These are phyloP conservation scores for Eucalyptus marginata DNA, from an alignment of 345 rosid species.

Conservation along the genomic window DNA sequence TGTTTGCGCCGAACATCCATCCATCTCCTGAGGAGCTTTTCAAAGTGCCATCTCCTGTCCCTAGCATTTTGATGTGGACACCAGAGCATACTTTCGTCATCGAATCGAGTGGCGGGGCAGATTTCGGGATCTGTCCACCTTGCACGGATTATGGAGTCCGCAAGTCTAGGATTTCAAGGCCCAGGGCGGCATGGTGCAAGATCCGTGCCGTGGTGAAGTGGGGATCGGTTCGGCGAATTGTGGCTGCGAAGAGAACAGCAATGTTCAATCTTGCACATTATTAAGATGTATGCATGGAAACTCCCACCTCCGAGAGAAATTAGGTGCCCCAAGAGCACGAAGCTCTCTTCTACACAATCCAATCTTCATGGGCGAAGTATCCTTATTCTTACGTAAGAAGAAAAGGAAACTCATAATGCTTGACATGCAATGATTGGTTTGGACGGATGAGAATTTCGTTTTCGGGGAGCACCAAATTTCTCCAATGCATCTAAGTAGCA, in stretches of 20 bases:
- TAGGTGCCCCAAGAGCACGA: not conserved
- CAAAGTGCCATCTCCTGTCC: not conserved
- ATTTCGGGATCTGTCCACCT: not conserved
- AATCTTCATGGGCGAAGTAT: not conserved
- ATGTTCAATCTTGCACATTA: not conserved
- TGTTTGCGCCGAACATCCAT: not conserved
- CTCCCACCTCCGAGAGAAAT: not conserved
- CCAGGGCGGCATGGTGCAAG: slow-evolving; percentile 58
- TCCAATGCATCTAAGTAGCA: not conserved
- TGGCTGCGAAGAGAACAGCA: slow-evolving; percentile 13
- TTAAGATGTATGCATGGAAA: not conserved
- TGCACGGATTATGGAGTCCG: not conserved
- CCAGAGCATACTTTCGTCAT: not conserved
- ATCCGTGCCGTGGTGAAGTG: slow-evolving; percentile 38
- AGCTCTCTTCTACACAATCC: not conserved
- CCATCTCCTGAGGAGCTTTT: not conserved
- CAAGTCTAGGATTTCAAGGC: slow-evolving; percentile 10
- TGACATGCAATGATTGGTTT: not conserved
- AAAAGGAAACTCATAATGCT: not conserved
- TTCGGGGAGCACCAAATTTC: not conserved
- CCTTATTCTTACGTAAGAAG: not conserved
- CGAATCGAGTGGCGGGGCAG: slow-evolving; percentile 6
- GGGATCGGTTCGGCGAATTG: slow-evolving; percentile 8
- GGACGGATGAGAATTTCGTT: not conserved
- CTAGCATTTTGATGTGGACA: not conserved